Percentiles rank a stretch among this genome's conserved stretches.
These are phyloP conservation scores for Rhizopogon vinicolor DNA, from an alignment of 768 basidiomycete genomes.

Conservation along the genomic window DNA sequence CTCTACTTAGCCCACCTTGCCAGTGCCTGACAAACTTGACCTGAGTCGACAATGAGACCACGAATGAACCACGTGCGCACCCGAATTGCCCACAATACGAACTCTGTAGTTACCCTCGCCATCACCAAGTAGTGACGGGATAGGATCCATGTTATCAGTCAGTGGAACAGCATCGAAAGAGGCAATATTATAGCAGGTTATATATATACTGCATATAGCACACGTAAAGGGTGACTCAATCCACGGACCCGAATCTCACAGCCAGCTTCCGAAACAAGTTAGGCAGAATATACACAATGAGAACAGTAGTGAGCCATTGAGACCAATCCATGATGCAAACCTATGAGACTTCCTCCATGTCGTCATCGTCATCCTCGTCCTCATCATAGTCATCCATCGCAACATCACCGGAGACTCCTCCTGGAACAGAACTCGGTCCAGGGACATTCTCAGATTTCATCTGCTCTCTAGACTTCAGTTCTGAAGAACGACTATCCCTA, in stretches of 20 bases:
- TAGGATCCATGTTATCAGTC: not conserved
- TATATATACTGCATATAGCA: too few species aligned
- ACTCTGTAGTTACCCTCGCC: conserved; percentile 42
- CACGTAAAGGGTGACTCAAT: too few species aligned
- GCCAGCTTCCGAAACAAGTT: too few species aligned
- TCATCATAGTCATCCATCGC: conserved; percentile 41
- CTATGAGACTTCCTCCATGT: conserved; percentile 71
- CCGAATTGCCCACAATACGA: conserved; percentile 48
- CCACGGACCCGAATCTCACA: too few species aligned
- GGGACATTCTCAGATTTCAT: conserved; percentile 45
- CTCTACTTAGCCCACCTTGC: conserved; percentile 42
- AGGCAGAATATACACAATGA: conserved; percentile 2
- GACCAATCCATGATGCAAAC: conserved; percentile 6
- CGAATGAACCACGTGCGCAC: conserved; percentile 24
- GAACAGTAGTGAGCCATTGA: not conserved
- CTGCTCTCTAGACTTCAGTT: conserved; percentile 19
- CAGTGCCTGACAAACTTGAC: conserved; percentile 22
- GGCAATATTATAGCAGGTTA: not conserved
- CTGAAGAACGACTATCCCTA: not conserved
- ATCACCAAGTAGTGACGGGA: conserved; percentile 38
- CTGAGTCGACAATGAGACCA: not conserved
- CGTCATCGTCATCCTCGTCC: conserved; percentile 46
- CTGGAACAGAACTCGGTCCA: conserved; percentile 27
- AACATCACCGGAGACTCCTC: conserved; percentile 12
- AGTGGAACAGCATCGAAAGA: too few species aligned